phyloP scores from a whole-genome alignment of 495 filamentous ascomycete genomes.

The Echria macrotheca region DNA sequence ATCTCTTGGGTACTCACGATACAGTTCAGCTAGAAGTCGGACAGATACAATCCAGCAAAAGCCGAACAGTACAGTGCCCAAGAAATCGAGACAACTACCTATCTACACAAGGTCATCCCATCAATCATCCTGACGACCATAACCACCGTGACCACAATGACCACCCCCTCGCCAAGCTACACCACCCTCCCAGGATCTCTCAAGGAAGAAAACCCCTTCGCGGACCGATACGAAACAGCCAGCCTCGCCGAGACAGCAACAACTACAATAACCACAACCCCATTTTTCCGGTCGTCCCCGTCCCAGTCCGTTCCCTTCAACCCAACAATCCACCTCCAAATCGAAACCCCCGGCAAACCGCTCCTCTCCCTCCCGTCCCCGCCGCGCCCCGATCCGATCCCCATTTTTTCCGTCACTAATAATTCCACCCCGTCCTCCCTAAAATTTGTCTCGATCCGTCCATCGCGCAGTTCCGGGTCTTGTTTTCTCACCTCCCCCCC shows the following conservation, averaged over 20 bases:
- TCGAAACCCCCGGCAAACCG: conserved; percentile 41
- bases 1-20: too few relatives aligned
- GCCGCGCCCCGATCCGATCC: conserved; percentile 36
- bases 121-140: neutral
- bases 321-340: conserved; percentile 35
- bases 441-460: conserved; percentile 41
- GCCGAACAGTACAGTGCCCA: neutral
- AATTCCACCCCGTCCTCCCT: too few relatives aligned
- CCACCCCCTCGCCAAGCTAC: conserved; percentile 5
- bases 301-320: conserved; percentile 22
- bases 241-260: too few relatives aligned
- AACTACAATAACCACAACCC: too few relatives aligned
- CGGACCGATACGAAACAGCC: too few relatives aligned
- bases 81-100: neutral
- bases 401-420: conserved; percentile 38
- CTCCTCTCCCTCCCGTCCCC: conserved; percentile 42
- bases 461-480: conserved; percentile 38
- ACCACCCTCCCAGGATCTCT: conserved; percentile 3
- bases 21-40: too few relatives aligned
- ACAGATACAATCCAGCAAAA: neutral
- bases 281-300: conserved; percentile 2
- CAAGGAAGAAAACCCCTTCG: too few relatives aligned
- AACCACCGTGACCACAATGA: neutral
- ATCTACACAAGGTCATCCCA: neutral
- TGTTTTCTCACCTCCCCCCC: conserved; percentile 24